Conservation (phyloP, 129 eudicot genomes). For the Escallonia rubra region DNA sequence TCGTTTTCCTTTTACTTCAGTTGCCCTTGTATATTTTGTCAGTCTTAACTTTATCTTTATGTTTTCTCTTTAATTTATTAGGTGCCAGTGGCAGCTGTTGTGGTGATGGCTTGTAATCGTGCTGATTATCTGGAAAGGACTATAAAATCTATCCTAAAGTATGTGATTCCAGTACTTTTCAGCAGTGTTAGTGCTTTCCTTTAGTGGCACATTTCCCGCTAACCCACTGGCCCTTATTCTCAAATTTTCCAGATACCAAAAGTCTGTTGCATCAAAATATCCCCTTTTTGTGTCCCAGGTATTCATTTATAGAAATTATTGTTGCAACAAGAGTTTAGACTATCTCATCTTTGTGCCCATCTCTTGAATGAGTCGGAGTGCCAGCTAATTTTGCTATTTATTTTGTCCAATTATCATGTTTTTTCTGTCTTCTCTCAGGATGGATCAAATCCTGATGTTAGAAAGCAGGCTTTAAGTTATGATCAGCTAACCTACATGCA, state of each 20-base stretch:
- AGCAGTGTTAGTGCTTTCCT: constrained; percentile 2
- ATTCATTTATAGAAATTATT: constrained; percentile 1
- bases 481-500: constrained; percentile 85
- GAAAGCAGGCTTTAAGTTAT: constrained; percentile 71
- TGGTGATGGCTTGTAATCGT: constrained; percentile 97
- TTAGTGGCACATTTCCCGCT: constrained; percentile 7
- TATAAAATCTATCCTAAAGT: constrained; percentile 82
- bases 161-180: constrained; percentile 16
- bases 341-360: neutral
- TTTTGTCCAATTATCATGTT: too few species aligned
- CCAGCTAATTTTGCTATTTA: neutral
- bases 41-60: neutral
- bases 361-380: neutral
- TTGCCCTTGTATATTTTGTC: too few species aligned
- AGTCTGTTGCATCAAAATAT: constrained; percentile 68
- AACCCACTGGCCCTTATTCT: constrained; percentile 10
- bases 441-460: constrained; percentile 74
- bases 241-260: constrained; percentile 57
- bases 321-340: constrained; percentile 4
- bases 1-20: neutral
- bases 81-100: constrained; percentile 97
- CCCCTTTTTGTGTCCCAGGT: constrained; percentile 97
- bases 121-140: constrained; percentile 96
- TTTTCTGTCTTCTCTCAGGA: constrained; percentile 42
- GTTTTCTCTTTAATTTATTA: constrained; percentile 16